Conservation (phyloP, 768 basidiomycete species). For the Cyclocybe aegerita region DNA sequence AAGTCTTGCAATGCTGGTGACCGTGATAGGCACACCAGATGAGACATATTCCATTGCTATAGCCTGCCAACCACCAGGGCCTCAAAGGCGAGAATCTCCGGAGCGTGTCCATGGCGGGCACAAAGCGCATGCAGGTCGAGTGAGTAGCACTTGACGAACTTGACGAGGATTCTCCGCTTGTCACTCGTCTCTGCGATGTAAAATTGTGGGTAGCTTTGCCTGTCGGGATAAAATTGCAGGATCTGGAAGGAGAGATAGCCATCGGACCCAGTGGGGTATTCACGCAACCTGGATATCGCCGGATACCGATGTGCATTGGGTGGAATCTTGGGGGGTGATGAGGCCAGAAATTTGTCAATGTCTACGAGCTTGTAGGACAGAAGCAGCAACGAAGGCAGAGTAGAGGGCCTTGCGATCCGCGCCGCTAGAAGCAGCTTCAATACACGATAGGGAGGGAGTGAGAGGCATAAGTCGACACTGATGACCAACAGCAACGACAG, state of each 20-base stretch:
- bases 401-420: constrained; percentile 6
- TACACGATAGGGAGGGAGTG: constrained; percentile 14
- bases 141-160: constrained; percentile 19
- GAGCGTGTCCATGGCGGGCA: constrained; percentile 19
- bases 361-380: constrained; percentile 8
- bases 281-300: constrained; percentile 7
- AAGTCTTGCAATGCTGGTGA: too few species aligned
- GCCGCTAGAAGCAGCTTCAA: constrained; percentile 5
- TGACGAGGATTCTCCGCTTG: constrained; percentile 15
- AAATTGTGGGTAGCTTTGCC: constrained; percentile 6
- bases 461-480: constrained; percentile 8
- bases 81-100: constrained; percentile 20
- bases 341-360: background rate
- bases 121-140: constrained; percentile 21
- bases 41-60: constrained; percentile 22
- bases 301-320: too few species aligned
- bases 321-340: too few species aligned
- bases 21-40: background rate
- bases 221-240: background rate
- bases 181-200: constrained; percentile 7
- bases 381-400: constrained; percentile 8
- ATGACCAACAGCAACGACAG: constrained; percentile 6
- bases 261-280: background rate
- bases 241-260: constrained; percentile 13
- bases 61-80: constrained; percentile 25